Evolutionary conservation across 2,329 filamentous ascomycete genomes (phyloP), one percentile per base, ranked within the genome.

Genomic region (Verruconis gallopava): DNA sequence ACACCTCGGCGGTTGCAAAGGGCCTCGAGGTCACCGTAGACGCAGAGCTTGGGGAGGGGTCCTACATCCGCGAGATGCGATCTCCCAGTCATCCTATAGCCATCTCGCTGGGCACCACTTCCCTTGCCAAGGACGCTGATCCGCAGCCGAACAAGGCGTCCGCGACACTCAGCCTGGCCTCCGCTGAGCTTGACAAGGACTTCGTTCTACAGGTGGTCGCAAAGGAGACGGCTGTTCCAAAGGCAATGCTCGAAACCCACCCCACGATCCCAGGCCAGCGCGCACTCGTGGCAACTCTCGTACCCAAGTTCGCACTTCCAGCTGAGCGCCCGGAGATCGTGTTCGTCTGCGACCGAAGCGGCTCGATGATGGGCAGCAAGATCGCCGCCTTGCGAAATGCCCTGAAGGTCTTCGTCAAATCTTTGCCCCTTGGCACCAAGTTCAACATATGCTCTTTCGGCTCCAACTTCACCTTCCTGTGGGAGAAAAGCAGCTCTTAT

Each of bases 361-460:
- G 78, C 0, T 81, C 77, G 45, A 81, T 81, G 78, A 19, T 33
- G 0, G 52, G 56, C 1, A 47, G 48, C 3, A 72, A 69, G 30
- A 79, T 80, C 2, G 47, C 49, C 1, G 67, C 75, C 21, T 63
- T 79, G 3, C 60, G 67, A 18, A 58, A 67, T 1, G 76, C 77
- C 0, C 61, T 82, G 17, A 66, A 70, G 4, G 62, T 81, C 17
- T 81, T 82, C 49, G 60, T 82, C 44, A 79, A 78, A 53, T 80
- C 75, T 0, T 61, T 83, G 2, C 77, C 77, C 0, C 50, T 77
- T 1, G 75, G 76, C 4, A 64, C 72, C 46, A 73, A 73, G 51
- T 83, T 83, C 65, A 82, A 84, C 52, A 77, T 83, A 42, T 79
- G 74, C 53, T 79, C 75, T 3, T 83, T 84, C 40, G 79, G 79